phyloP scores from a whole-genome alignment of 1,284 basidiomycete species.

The Ustanciosporium gigantosporum region DNA sequence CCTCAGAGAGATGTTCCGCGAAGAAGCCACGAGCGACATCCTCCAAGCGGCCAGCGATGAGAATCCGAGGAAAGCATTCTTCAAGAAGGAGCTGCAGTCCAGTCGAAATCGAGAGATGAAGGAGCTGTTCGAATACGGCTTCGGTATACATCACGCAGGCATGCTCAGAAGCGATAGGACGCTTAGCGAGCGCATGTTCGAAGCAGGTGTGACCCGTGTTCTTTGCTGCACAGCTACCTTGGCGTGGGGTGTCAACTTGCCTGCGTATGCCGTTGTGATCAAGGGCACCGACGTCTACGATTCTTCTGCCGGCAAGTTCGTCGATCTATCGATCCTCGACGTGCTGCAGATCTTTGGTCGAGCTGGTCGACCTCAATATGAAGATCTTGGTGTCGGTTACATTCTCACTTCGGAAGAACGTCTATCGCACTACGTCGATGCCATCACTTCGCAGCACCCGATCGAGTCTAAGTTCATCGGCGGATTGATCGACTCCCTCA shows the following conservation, averaged over 20 bases:
- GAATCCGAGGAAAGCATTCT: constrained; percentile 60
- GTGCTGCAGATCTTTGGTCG: constrained; percentile 95
- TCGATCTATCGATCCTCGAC: constrained; percentile 91
- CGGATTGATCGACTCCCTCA: constrained; percentile 88
- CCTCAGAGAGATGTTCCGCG: constrained; percentile 78
- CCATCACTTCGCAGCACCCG: constrained; percentile 84
- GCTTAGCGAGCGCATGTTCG: constrained; percentile 94
- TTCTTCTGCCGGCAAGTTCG: constrained; percentile 66
- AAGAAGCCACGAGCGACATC: constrained; percentile 75
- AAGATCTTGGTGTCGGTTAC: constrained; percentile 92
- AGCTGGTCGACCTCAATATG: constrained; percentile 93
- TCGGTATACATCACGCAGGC: constrained; percentile 96
- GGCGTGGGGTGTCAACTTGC: constrained; percentile 99
- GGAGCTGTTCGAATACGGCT: constrained; percentile 85
- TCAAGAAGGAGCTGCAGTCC: constrained; percentile 75
- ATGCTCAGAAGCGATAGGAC: constrained; percentile 95
- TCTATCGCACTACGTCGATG: constrained; percentile 85
- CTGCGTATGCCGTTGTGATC: constrained; percentile 94
- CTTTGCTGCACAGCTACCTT: constrained; percentile 97
- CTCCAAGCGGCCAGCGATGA: constrained; percentile 64
- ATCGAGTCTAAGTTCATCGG: constrained; percentile 89
- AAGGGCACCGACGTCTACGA: constrained; percentile 95
- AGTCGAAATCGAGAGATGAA: constrained; percentile 97
- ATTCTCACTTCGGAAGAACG: constrained; percentile 95
- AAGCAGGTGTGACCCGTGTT: constrained; percentile 85